phyloP scores from a whole-genome alignment of 768 basidiomycete genomes.

The Amanita thiersii region DNA sequence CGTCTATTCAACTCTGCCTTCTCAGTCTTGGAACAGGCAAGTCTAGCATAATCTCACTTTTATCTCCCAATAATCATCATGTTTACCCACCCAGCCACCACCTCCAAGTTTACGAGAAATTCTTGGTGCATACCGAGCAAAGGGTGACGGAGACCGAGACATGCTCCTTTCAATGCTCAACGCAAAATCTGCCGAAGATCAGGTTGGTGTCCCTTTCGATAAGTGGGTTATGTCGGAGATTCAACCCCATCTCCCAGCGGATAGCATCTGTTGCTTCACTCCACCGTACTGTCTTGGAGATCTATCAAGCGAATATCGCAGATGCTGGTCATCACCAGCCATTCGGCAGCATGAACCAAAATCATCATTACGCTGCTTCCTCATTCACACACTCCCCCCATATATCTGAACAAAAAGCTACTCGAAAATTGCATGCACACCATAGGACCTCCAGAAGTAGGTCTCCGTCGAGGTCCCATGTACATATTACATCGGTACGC shows the following conservation, averaged over 20 bases:
- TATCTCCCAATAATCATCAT: conserved; percentile 14
- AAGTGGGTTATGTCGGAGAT: conserved; percentile 5
- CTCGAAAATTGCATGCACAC: conserved; percentile 25
- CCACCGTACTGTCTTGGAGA: conserved; percentile 64
- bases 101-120: conserved; percentile 83
- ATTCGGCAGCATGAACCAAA: conserved; percentile 18
- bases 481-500: conserved; percentile 24
- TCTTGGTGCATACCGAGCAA: conserved; percentile 73
- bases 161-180: conserved; percentile 87
- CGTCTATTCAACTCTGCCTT: conserved; percentile 30
- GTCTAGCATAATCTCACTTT: conserved; percentile 9
- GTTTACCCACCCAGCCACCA: conserved; percentile 39
- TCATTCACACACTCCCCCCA: conserved; percentile 28
- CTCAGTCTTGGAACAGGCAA: conserved; percentile 34
- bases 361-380: conserved; percentile 32
- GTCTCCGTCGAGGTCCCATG: conserved; percentile 27
- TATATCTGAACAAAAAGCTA: conserved; percentile 21
- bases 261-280: conserved; percentile 63
- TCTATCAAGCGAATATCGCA: conserved; percentile 27
- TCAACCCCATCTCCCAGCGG: conserved; percentile 37
- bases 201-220: conserved; percentile 42
- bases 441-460: conserved; percentile 28
- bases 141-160: conserved; percentile 88
- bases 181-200: conserved; percentile 89
- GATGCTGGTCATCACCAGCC: conserved; percentile 5